Conservation (phyloP, 148 eudicot species). For the Spergularia marina region DNA sequence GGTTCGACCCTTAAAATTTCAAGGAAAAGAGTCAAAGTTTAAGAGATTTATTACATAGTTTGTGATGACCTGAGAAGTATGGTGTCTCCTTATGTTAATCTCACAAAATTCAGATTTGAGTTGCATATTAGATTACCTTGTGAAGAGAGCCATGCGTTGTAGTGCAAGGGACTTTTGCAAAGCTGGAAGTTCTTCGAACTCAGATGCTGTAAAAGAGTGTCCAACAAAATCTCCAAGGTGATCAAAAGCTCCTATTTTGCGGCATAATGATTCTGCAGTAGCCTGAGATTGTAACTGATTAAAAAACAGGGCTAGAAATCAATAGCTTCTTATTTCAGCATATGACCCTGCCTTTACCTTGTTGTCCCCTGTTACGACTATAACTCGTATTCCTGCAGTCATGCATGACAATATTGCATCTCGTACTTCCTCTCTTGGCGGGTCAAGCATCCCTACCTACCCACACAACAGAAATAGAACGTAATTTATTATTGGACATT, state of each 20-base stretch:
- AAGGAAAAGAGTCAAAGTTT: conserved; percentile 1
- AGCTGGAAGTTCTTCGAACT: conserved; percentile 93
- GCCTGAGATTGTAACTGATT: conserved; percentile 37
- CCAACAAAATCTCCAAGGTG: conserved; percentile 82
- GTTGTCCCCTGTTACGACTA: conserved; percentile 98
- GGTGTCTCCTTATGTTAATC: not conserved
- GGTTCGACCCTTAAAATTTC: conserved; percentile 79
- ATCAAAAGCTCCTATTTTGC: conserved; percentile 87
- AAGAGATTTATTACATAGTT: not conserved
- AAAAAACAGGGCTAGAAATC: conserved; percentile 14
- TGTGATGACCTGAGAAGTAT: not conserved
- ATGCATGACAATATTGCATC: conserved; percentile 87
- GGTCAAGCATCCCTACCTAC: conserved; percentile 99
- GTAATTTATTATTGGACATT: conserved; percentile 3
- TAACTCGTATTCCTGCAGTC: conserved; percentile 98
- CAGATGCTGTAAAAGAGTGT: conserved; percentile 90
- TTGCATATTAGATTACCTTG: conserved; percentile 50
- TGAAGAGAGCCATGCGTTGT: conserved; percentile 86
- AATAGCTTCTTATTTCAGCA: not conserved
- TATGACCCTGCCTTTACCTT: conserved; percentile 45
- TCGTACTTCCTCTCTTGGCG: conserved; percentile 91
- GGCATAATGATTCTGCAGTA: conserved; percentile 94
- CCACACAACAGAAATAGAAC: conserved; percentile 11
- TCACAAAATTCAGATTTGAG: conserved; percentile 6
- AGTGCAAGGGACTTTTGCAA: conserved; percentile 80